Evolutionary conservation across 768 basidiomycete genomes (phyloP), one percentile per base, ranked within the genome.

Genomic region (Hypsizygus marmoreus): DNA sequence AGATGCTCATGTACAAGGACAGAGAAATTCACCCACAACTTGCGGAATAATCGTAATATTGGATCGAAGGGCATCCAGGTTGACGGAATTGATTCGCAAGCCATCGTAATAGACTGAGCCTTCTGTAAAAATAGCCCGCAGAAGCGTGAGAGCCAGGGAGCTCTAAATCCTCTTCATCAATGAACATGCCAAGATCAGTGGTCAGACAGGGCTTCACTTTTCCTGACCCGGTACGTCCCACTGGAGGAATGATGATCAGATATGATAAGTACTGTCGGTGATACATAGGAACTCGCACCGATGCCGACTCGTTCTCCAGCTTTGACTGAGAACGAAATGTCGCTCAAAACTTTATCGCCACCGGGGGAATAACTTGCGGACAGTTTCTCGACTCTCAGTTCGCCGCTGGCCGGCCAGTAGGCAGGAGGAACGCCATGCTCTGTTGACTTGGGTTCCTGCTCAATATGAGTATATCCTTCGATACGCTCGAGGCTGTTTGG

Each of bases 401-500:
- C n/a, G 16, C 51, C 51, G 1, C 32, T 47, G 7, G 76, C 65
- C 0, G 83, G 83, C 84, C 84, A 86, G 45, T 79, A 72, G 0
- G 83, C 83, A 0, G 84, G 82, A 1, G 82, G 82, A 20, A 65
- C 59, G 22, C 76, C 74, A 6, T 50, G 42, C 4, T 60, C 45
- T 0, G 63, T 65, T 1, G 70, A 43, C 35, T 65, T 57, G 1
- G 72, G 71, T 54, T 85, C 82, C 35, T 80, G 77, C 26, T 83
- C 81, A 43, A 82, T 80, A 24, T 68, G 57, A 11, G 83, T 60
- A 56, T 80, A 85, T 3, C 60, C 83, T 33, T 84, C 75, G 1
- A 91, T 81, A 46, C 91, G 84, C 56, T 93, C 90, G 8, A 74
- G 57, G 48, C 72, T 72, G 40, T 40, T 43, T n/a, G n/a, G n/a